Evolutionary conservation across 345 rosid species (phyloP).

Genomic region (Brassica nigra): DNA sequence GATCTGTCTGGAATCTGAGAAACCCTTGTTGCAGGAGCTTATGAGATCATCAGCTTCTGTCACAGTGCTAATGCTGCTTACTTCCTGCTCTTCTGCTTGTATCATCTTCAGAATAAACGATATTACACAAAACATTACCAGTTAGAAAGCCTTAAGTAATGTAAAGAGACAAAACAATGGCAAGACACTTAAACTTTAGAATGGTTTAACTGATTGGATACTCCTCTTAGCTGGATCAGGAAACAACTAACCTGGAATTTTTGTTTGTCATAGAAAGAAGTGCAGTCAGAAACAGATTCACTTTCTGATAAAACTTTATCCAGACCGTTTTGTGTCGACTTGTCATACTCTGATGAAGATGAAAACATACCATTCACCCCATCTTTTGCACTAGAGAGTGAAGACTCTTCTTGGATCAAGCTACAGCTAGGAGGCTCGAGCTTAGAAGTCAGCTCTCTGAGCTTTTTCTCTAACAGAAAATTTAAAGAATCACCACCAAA

Average conservation of each 20-base stretch:
- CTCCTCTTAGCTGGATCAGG: background rate
- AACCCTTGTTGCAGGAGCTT: background rate
- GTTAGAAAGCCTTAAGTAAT: background rate
- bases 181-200: background rate
- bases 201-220: background rate
- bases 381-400: background rate
- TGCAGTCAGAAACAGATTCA: constrained; percentile 2
- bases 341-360: background rate
- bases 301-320: background rate
- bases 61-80: background rate
- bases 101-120: background rate
- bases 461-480: background rate
- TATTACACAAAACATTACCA: background rate
- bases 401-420: background rate
- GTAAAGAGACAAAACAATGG: background rate
- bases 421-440: background rate
- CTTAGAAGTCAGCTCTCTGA: background rate
- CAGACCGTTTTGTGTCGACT: background rate
- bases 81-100: background rate
- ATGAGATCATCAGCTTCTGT: background rate
- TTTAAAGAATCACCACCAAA: background rate
- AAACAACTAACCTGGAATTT: background rate
- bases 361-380: background rate
- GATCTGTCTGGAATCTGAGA: background rate
- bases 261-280: background rate